Evolutionary conservation across 2,329 filamentous ascomycete genomes (phyloP), one percentile per base, ranked within the genome.

Genomic region (Rutstroemia sp.): DNA sequence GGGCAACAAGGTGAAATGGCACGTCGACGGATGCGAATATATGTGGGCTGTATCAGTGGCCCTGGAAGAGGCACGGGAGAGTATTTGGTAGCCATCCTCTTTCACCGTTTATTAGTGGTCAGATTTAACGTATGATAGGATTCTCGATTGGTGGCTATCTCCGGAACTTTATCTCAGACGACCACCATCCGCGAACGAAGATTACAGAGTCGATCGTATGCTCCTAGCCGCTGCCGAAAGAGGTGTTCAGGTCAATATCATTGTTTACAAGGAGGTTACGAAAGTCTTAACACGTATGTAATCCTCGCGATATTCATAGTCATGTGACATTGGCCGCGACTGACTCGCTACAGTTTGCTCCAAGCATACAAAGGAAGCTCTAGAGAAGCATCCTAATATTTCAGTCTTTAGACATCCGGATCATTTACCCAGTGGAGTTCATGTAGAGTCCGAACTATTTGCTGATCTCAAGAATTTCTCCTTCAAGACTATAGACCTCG

Each of bases 241-340:
- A 45, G 92, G 91, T 44, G 91, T 96, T 47, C 83, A 87, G 64
- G 78, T 96, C 64, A 87, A 92, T 64, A 78, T 95, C 51, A 91
- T 96, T 53, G 89, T 96, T 10, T 96, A 96, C 75, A 96, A 95
- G 73, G 92, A 96, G 73, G 88, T 92, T 7, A 83, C 87, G 3
- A 86, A 89, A 66, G 88, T 89, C 41, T 73, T 95, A 66, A 91
- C 88, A 42, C 76, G 87, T 89, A 78, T 79, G 86, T 82, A 46
- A 27, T 48, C 51, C 19, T 34, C 10, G 30, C 14, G 30, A 34
- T 34, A 34, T 10, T 1, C 9, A 23, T 14, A 34, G 21, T 56
- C 23, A 52, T 25, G 10, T 50, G 16, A 46, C 5, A 19, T 25
- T 4, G 14, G 27, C 16, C 46, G 50, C 34, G 63, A 66, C 69